Base-by-base conservation (phyloP, 2,329 filamentous ascomycete genomes). In the Westerdykella sp. region DNA sequence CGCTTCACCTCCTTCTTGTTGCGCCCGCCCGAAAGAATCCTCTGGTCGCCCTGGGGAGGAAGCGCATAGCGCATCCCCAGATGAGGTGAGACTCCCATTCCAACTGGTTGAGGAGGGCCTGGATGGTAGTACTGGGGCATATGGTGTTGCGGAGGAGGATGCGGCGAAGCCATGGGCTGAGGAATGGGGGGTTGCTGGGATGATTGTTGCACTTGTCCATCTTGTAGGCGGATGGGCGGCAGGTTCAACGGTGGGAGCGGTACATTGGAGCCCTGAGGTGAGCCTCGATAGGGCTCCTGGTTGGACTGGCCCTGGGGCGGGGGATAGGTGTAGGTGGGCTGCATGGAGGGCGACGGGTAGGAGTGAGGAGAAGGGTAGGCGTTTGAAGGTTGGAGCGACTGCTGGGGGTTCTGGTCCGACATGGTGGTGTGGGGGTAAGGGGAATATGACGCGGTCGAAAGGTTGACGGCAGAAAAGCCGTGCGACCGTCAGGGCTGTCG, bases 1-100 rank as follows among this genome's bases (percentile, higher is more conserved):
- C 83, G 75, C 71, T 87, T 87, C 64, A 87, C 85, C 68, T 87
- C 83, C 69, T 85, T 82, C 67, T 80, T 80, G 63, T 84, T 80
- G 56, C 81, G 73, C 38, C 77, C 78, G 46, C 79, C 77, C 16
- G 77, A 78, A 64, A 83, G 73, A 49, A 80, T 73, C 53, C 76
- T 72, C 60, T 74, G 52, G 68, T 73, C 69, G 38, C 54, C 54
- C 30, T 54, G 53, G 62, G 79, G 69, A 49, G 79, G 75, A 34
- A 81, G 64, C 46, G 76, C 72, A 60, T 78, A 80, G 58, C 77
- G 74, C 69, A 78, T 73, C 43, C 55, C 55, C 45, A 69, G 63
- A 47, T 67, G 69, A 37, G 72, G 71, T 53, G 72, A 69, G 15
- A 71, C 72, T 41, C 67, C 70, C 54, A 71, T 70, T 39, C 66